These are phyloP conservation scores for Niebla homalea DNA, from an alignment of 495 filamentous ascomycete species.

Conservation along the genomic window DNA sequence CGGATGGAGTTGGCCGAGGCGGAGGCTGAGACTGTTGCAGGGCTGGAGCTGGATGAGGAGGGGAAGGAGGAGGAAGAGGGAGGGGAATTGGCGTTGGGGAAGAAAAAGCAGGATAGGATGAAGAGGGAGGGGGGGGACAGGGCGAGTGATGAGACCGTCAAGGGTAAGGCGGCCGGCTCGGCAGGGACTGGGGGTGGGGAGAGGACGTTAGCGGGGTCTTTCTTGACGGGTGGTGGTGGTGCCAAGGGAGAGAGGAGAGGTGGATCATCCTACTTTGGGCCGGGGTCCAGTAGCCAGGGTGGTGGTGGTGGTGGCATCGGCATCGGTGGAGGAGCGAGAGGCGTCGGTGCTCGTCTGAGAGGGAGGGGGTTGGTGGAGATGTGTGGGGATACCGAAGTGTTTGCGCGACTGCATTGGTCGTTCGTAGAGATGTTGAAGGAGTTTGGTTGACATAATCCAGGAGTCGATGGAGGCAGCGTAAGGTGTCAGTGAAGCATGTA, in stretches of 20 bases:
- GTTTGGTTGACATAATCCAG: constrained; percentile 38
- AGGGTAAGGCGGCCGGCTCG: not conserved
- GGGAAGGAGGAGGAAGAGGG: not conserved
- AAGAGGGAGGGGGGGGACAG: not conserved
- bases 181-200: not conserved
- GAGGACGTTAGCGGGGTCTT: constrained; percentile 14
- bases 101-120: constrained; percentile 44
- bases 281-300: no score
- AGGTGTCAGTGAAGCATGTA: no score
- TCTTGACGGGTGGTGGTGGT: constrained; percentile 45
- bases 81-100: not conserved
- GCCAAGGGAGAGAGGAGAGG: no score
- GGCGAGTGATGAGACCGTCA: no score
- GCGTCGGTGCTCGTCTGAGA: constrained; percentile 39
- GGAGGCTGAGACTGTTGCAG: not conserved
- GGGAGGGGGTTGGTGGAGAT: constrained; percentile 74
- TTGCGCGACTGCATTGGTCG: constrained; percentile 68
- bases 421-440: constrained; percentile 66
- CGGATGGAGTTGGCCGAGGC: not conserved
- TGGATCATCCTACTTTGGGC: no score
- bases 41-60: not conserved
- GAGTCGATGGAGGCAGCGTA: no score
- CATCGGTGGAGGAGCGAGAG: constrained; percentile 38
- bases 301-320: constrained; percentile 35
- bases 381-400: constrained; percentile 74